Evolutionary conservation across 768 basidiomycete species (phyloP), one percentile per base, ranked within the genome.

Genomic region (Ramaria rubella): DNA sequence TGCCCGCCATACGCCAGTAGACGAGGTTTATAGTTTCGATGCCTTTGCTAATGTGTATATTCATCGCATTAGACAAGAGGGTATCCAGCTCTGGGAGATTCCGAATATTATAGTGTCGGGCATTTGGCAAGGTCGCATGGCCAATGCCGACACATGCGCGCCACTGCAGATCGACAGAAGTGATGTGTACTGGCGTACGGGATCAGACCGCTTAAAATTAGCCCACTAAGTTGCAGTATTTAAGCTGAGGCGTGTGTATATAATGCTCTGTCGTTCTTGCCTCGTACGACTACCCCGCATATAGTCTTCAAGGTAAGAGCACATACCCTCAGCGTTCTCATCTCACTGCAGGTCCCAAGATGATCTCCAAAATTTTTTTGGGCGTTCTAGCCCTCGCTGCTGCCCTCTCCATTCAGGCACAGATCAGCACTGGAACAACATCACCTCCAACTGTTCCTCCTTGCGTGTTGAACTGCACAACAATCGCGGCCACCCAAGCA

Each of bases 401-500:
- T 17, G n/a, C 23, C 6, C 40, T 42, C 17, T 19, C 7, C n/a
- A 21, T 36, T 36, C 33, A 36, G 11, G 49, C 49, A 11, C 30
- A 50, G 5, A 31, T 17, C 17, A 23, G 33, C 30, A 2, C 49
- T 14, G 29, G 17, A 9, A 7, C 49, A 21, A n/a, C 55, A 29
- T 26, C 44, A 15, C 6, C 15, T 9, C 45, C 55, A 19, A 49
- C 55, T 19, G 0, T 56, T 6, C 17, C 42, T 8, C 43, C 55
- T 19, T 56, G 55, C 26, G 46, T 56, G 12, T 33, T 56, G 19
- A 49, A 45, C 45, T 56, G 55, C 31, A 56, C 55, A 9, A 48
- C 29, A n/a, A 48, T 4, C 4, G 44, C 42, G 19, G 26, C 26
- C 34, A 34, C 44, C 11, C 3, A 15, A 15, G 40, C 55, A n/a